A percentile compares a stretch with the other conserved stretches of the same genome.
These are phyloP conservation scores for Cicer chorassanicum DNA, from an alignment of 306 rosid species.

Conservation along the genomic window DNA sequence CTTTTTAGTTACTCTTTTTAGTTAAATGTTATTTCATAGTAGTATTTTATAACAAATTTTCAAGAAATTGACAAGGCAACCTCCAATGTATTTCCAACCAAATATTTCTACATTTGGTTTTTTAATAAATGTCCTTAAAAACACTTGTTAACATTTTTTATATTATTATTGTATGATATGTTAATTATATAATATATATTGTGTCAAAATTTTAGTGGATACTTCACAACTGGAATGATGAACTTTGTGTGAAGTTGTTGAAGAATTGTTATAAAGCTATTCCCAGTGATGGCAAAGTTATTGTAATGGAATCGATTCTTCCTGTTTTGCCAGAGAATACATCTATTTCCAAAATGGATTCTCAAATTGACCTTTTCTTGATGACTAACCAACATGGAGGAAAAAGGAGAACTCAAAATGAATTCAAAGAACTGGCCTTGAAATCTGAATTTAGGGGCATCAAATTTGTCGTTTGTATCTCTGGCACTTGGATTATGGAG, in stretches of 20 bases:
- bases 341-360: neutral
- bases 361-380: constrained; percentile 43
- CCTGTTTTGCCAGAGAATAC: constrained; percentile 35
- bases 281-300: neutral
- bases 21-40: too few relatives aligned
- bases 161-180: neutral
- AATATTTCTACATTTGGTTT: too few relatives aligned
- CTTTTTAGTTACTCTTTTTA: too few relatives aligned
- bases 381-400: constrained; percentile 54
- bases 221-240: too few relatives aligned
- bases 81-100: too few relatives aligned
- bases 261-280: constrained; percentile 42
- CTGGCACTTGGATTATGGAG: constrained; percentile 45
- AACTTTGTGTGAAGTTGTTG: constrained; percentile 45
- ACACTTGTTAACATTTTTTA: too few relatives aligned
- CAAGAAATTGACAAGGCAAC: too few relatives aligned
- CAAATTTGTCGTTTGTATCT: neutral
- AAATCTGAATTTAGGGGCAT: constrained; percentile 43
- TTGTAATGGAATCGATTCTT: constrained; percentile 42
- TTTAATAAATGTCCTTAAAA: neutral
- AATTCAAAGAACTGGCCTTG: constrained; percentile 45
- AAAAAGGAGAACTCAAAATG: constrained; percentile 46
- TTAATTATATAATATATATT: neutral
- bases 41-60: too few relatives aligned
- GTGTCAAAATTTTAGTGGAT: too few relatives aligned